Evolutionary conservation across 345 rosid species (phyloP).

Genomic region (Eutrema yunnanense): DNA sequence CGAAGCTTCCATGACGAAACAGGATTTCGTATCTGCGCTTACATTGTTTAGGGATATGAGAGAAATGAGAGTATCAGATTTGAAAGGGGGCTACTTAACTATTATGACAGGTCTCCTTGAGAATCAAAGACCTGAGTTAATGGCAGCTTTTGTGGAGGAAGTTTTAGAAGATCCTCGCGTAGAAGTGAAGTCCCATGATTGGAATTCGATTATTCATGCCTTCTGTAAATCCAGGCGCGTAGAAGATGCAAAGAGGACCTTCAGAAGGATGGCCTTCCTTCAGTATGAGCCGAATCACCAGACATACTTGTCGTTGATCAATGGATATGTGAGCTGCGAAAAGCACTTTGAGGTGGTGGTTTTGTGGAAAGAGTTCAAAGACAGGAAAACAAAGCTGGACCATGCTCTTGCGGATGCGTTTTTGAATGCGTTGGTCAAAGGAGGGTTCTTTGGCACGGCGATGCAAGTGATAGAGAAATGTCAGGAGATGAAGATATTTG

Average conservation of each 20-base stretch:
- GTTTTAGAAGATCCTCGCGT: slow-evolving; percentile 71
- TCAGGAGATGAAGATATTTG: slow-evolving; percentile 74
- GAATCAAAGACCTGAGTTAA: slow-evolving; percentile 68
- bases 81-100: slow-evolving; percentile 75
- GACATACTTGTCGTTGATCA: slow-evolving; percentile 78
- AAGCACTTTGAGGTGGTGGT: slow-evolving; percentile 65
- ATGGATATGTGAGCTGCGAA: slow-evolving; percentile 65
- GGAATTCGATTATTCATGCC: slow-evolving; percentile 94
- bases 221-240: slow-evolving; percentile 70
- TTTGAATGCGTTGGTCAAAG: slow-evolving; percentile 72
- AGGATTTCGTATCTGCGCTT: slow-evolving; percentile 81
- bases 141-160: slow-evolving; percentile 89
- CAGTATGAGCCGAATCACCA: slow-evolving; percentile 77
- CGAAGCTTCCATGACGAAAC: slow-evolving; percentile 85
- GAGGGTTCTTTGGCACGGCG: slow-evolving; percentile 87
- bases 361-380: slow-evolving; percentile 78
- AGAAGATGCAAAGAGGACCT: slow-evolving; percentile 78
- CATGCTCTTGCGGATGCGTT: slow-evolving; percentile 76
- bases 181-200: slow-evolving; percentile 88
- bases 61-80: slow-evolving; percentile 43
- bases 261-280: slow-evolving; percentile 82
- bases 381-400: slow-evolving; percentile 49
- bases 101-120: slow-evolving; percentile 80
- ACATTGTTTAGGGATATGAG: slow-evolving; percentile 83
- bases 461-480: slow-evolving; percentile 93